Base-by-base conservation (phyloP, 345 rosid genomes). In the Mallotus nudiflorus region DNA sequence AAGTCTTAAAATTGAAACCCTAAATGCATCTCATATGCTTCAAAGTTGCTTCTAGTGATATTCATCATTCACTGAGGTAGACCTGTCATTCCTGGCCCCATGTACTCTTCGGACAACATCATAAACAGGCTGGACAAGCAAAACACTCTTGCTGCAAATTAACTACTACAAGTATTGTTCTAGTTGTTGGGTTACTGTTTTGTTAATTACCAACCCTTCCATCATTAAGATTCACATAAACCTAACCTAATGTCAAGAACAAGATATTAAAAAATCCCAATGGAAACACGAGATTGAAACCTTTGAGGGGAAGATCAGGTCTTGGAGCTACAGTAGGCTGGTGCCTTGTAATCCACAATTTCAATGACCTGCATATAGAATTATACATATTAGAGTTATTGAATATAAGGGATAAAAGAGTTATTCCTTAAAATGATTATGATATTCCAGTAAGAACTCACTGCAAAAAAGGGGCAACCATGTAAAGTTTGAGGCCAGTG, bases 401-500 rank as follows among this genome's bases (percentile, higher is more conserved):
- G 68, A 44, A 48, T 18, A 14, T 12, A 42, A 3, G 9, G 9
- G 10, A 42, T 76, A 25, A 19, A 10, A 25, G 22, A 45, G 24
- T n/a, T n/a, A 27, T 8, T 48, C 18, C 7, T 39, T 28, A 52
- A 31, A 39, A 33, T n/a, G 18, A 55, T 48, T 22, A 60, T 14
- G 18, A 46, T 16, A 18, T 20, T 44, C 27, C 6, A 28, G 46
- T 42, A 48, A 69, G 59, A 55, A 87, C 97, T 84, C 77, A 96
- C 99, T 45, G 74, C 74, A 96, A 83, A 78, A 96, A 92, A 18
- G 97, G 99, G 37, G 99, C 84, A 71, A 92, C 97, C 99, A 96
- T 96, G 73, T 96, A 96, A 70, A 96, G 87, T 88, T 92, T 96
- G 55, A 90, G 87, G 75, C 96, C 98, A 54, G 91, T 82, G 73